Base-by-base conservation (phyloP, 495 filamentous ascomycete genomes). In the Venustampulla echinocandica region DNA sequence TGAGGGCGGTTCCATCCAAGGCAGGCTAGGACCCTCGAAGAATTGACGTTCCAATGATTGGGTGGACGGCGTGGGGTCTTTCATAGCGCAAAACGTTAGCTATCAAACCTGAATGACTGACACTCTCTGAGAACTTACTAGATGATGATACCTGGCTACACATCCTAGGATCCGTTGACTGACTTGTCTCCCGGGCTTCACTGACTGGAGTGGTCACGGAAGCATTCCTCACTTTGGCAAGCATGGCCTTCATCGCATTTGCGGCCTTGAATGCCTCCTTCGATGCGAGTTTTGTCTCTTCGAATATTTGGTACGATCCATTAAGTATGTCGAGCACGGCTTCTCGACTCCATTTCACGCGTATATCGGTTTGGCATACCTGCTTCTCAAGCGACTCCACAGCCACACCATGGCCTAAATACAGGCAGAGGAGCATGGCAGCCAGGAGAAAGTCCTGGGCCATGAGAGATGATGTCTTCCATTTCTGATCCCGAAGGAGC, bases 381-480 rank as follows among this genome's bases (percentile, higher is more conserved):
- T 15, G 5, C 24, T 25, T 23, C n/a, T 11, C 17, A 4, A 32
- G 17, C 13, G 21, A 13, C 34, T 14, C n/a, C 14, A 22, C 40
- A 22, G 13, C 22, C 3, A 45, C 40, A 3, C 13, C 17, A 42
- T 50, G 14, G 19, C 40, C 40, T 10, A 54, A 20, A 30, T 50
- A 42, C 10, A 72, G 51, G 22, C 64, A 69, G 10, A 74, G 35
- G 7, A 71, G 51, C 64, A 69, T 70, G 27, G 63, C 66, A 2
- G 67, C 70, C 0, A 74, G 54, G 3, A 74, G 59, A 47, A 67
- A 74, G 53, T 74, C 69, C 33, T 70, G 64, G 15, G 68, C 61
- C 3, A 65, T 61, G 6, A 70, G 37, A 3, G 64, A 60, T 7
- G 64, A 59, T 15, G 68, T 49, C 42, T 67, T 71, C 69, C 69